Evolutionary conservation across 2,329 filamentous ascomycete genomes (phyloP), one percentile per base, ranked within the genome.

Genomic region (Torrubiellomyces zombiae): DNA sequence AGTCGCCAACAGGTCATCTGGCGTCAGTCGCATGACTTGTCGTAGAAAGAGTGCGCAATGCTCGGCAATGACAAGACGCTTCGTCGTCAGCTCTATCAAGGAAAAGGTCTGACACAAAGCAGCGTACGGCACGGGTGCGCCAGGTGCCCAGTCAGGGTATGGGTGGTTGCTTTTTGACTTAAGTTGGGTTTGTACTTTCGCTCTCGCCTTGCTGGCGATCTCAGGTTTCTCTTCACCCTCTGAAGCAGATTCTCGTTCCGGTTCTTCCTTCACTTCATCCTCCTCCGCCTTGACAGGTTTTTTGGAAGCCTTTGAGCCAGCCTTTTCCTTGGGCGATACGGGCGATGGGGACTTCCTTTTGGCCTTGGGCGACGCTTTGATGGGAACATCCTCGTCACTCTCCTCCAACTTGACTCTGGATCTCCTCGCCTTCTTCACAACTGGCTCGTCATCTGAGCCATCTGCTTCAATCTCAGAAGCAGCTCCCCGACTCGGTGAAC

Each of bases 41-140:
- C 81, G 77, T 24, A 98, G 63, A 45, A 98, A 95, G 2, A 82
- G 62, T 2, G 85, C 78, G 51, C 85, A 94, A 45, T 94, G 75
- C 11, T 85, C 79, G 37, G 78, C 67, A 33, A 98, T 98, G 32
- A 83, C 63, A 21, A 98, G 55, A 27, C 89, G 71, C 47, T 95
- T 95, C 5, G 80, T 82, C 0, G 86, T 98, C 61, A 93, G 74
- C 53, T 98, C 89, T 26, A 95, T 75, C 17, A 93, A 69, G 2
- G 85, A 94, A 41, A 95, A 95, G 0, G 89, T 95, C 8, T 73
- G 82, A 51, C 89, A 95, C 6, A 98, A 64, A 9, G 89, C 89
- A 14, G 83, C 86, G 42, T 95, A 98, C 1, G 89, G 89, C 2
- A 94, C 85, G 8, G 86, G 81, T 23, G 78, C 67, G 23, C 85